Evolutionary conservation across 2,329 filamentous ascomycete species (phyloP).

Genomic region (Fusarium concolor): DNA sequence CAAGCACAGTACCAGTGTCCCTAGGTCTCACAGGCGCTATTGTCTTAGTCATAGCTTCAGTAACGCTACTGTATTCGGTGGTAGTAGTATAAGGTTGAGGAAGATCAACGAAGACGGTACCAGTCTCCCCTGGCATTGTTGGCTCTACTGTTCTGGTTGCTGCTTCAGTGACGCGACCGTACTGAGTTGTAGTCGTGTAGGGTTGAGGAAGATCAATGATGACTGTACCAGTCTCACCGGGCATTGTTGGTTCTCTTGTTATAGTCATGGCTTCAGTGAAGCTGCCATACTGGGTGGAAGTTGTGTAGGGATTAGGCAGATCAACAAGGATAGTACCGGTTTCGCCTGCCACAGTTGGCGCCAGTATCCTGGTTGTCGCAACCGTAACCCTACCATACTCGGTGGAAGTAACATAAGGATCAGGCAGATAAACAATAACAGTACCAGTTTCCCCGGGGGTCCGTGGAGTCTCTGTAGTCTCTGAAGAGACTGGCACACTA

Average conservation of each 20-base stretch:
- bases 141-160: not conserved
- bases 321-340: slow-evolving; percentile 11
- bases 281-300: not conserved
- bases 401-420: not conserved
- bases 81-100: slow-evolving; percentile 2
- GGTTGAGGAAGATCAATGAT: slow-evolving; percentile 9
- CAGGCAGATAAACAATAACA: slow-evolving; percentile 2
- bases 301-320: not conserved
- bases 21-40: not conserved
- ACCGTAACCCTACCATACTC: not conserved
- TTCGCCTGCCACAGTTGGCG: not conserved
- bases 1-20: not conserved
- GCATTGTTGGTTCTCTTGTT: not conserved
- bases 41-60: not conserved
- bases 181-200: not conserved
- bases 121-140: not conserved
- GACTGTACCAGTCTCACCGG: not conserved
- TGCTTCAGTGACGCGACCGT: not conserved
- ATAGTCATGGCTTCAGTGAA: not conserved
- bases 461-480: not conserved
- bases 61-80: not conserved
- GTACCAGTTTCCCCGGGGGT: slow-evolving; percentile 8
- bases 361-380: not conserved
- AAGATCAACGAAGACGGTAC: slow-evolving; percentile 2
- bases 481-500: not conserved